Conservation (phyloP, 2,329 filamentous ascomycete genomes). For the Calonectria hawksworthii region DNA sequence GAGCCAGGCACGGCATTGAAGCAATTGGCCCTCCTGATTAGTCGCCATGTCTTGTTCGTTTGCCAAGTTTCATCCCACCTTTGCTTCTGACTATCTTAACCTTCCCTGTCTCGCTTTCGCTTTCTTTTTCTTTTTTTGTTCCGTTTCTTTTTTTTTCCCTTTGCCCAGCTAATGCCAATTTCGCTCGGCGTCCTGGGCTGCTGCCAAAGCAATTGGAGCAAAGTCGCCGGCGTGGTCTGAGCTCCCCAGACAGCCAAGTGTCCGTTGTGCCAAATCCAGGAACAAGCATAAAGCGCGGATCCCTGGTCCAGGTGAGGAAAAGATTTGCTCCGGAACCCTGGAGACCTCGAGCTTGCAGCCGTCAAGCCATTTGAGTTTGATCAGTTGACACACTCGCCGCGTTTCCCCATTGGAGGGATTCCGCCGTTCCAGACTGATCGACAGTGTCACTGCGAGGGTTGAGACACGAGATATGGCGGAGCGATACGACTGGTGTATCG, state of each 20-base stretch:
- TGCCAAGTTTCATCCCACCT: not conserved
- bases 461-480: conserved; percentile 10
- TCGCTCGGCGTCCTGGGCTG: not conserved
- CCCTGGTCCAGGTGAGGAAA: not conserved
- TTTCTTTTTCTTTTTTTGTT: not conserved
- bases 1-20: not conserved
- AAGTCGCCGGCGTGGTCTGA: not conserved
- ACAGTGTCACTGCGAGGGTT: not conserved
- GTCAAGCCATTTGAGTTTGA: not conserved
- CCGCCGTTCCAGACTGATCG: conserved; percentile 1
- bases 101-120: not conserved
- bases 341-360: not conserved
- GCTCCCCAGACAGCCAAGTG: not conserved
- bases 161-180: not conserved
- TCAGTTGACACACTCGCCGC: not conserved
- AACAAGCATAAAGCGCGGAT: conserved; percentile 9
- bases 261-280: not conserved
- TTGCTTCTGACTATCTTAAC: not conserved
- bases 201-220: not conserved
- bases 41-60: not conserved
- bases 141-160: not conserved
- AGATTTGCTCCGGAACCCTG: not conserved
- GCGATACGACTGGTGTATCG: not conserved
- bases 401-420: not conserved
- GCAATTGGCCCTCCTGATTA: not conserved